phyloP scores from a whole-genome alignment of 116 monocot species.

The Posidonia oceanica region DNA sequence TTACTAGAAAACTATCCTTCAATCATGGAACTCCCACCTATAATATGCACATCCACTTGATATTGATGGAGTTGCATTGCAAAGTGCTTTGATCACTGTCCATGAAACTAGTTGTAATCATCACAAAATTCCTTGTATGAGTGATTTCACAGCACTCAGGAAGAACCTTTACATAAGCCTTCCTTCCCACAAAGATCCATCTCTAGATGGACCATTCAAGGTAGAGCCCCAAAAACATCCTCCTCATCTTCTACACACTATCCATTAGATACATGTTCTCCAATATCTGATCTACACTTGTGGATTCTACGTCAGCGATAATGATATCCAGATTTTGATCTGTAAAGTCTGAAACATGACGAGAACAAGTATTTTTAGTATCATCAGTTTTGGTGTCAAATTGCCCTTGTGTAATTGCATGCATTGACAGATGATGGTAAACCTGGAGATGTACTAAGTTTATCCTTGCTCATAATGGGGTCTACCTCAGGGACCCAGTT shows the following conservation, averaged over 20 bases:
- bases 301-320: background rate
- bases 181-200: background rate
- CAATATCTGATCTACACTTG: background rate
- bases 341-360: background rate
- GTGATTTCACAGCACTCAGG: background rate
- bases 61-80: background rate
- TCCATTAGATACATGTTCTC: background rate
- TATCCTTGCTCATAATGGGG: background rate
- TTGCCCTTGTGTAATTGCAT: background rate
- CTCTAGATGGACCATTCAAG: background rate
- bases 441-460: background rate
- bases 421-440: background rate
- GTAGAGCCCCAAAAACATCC: background rate
- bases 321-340: background rate
- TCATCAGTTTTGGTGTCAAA: background rate
- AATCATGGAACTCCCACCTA: background rate
- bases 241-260: background rate
- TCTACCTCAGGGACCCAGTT: background rate
- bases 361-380: background rate
- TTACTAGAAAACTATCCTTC: background rate
- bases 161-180: background rate
- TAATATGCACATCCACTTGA: background rate
- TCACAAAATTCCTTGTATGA: background rate
- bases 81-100: no score
- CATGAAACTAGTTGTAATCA: no score